A percentile compares a stretch with the other conserved stretches of the same genome.
phyloP scores from a whole-genome alignment of 2,329 filamentous ascomycete genomes.

The Phaeosphaeriaceae sp. region DNA sequence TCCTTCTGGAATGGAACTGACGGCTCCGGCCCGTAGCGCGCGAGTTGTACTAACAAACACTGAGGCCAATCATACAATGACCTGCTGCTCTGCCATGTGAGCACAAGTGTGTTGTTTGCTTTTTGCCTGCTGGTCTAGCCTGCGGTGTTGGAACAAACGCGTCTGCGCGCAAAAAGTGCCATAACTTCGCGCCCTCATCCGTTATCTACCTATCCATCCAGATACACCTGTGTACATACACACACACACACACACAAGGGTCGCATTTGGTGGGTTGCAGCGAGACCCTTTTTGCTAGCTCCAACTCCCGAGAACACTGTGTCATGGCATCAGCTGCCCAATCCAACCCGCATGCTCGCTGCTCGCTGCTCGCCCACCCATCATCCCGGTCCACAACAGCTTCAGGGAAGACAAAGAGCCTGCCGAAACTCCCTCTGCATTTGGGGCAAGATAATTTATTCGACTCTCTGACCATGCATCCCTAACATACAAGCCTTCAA shows the following conservation, averaged over 20 bases:
- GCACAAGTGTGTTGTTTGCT: too few relatives aligned
- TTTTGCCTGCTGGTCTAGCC: too few relatives aligned
- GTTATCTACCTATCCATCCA: background rate
- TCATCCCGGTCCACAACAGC: too few relatives aligned
- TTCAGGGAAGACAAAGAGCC: constrained; percentile 6
- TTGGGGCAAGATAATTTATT: too few relatives aligned
- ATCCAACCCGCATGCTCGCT: constrained; percentile 21
- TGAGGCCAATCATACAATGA: constrained; percentile 3
- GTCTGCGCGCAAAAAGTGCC: too few relatives aligned
- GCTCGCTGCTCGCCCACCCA: too few relatives aligned
- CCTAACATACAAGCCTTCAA: constrained; percentile 19
- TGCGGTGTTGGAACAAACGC: too few relatives aligned
- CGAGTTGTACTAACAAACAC: constrained; percentile 15
- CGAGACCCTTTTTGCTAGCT: constrained; percentile 8
- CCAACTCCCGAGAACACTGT: constrained; percentile 13
- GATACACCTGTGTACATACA: too few relatives aligned
- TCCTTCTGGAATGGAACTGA: background rate
- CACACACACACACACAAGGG: too few relatives aligned
- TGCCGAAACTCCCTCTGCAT: background rate
- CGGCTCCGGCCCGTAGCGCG: constrained; percentile 20
- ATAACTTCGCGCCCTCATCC: too few relatives aligned
- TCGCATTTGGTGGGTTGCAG: constrained; percentile 7
- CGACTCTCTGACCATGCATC: too few relatives aligned
- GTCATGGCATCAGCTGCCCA: constrained; percentile 24
- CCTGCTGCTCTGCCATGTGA: background rate